Base-by-base conservation (phyloP, 805 yeast genomes). In the Spathaspora boniae region DNA sequence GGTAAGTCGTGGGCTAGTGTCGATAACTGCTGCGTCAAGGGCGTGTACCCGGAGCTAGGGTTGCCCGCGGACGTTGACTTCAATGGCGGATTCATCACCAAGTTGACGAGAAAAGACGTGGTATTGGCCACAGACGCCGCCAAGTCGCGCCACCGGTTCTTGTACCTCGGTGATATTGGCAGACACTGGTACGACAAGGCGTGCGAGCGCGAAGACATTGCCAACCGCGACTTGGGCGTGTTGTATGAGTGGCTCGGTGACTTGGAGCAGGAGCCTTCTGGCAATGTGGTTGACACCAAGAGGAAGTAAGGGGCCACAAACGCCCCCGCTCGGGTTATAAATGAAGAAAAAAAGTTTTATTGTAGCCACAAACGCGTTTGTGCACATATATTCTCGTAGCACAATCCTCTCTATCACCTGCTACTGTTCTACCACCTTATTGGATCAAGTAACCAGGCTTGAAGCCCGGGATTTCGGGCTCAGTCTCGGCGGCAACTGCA, bases 1-100 rank as follows among this genome's bases (percentile, higher is more conserved):
- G 80, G 79, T 12, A 65, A 72, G 46, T 58, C 72, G 3, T 74
- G 80, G 80, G 74, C 78, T 9, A 58, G 74, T 3, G 74, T 68
- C 20, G 76, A 70, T 47, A 74, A 74, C 51, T 71, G 74, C 47
- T 79, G 79, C 2, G 74, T 74, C 26, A 67, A 70, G 1, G 74
- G 72, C 6, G 68, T 67, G 6, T 64, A 65, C 42, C 57, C 56
- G 21, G 70, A 61, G 33, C 43, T 44, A 33, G 43, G 48, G 27
- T 41, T 74, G 34, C 79, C 79, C 4, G 62, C 72, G 9, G 72
- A 71, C 26, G 58, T 53, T 5, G 68, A 62, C 24, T 74, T 62
- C 50, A 46, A 58, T 7, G 75, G 74, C 17, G 80, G 80, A 0
- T 74, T 74, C 42, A 61, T 58, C 51, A 73, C 67, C 47, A 74